Evolutionary conservation across 805 yeast species (phyloP).

Genomic region (Lipomyces starkeyi): DNA sequence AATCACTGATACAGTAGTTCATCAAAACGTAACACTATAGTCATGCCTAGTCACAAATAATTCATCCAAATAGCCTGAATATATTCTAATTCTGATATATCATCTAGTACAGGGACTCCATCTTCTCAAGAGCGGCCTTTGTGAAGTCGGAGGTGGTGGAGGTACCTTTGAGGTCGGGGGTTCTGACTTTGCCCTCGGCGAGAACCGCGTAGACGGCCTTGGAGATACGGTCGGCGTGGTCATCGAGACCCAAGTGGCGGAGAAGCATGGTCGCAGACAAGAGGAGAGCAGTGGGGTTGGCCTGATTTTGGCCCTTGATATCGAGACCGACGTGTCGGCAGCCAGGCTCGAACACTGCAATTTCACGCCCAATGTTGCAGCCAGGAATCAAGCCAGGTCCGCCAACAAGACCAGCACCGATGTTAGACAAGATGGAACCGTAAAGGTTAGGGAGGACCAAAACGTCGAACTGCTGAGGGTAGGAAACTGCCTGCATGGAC

Average conservation of each 20-base stretch:
- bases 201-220: constrained; percentile 88
- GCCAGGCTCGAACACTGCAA: constrained; percentile 98
- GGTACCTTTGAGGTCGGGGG: constrained; percentile 91
- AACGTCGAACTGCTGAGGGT: constrained; percentile 98
- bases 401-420: constrained; percentile 96
- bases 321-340: constrained; percentile 96
- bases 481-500: constrained; percentile 98
- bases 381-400: constrained; percentile 99
- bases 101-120: constrained; percentile 28
- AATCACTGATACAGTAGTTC: background rate
- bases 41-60: background rate
- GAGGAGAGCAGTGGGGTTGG: constrained; percentile 98
- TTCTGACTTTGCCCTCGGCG: constrained; percentile 83
- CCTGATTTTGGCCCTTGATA: constrained; percentile 90
- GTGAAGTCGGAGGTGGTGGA: constrained; percentile 94
- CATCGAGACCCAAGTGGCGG: constrained; percentile 91
- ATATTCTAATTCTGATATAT: background rate
- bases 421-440: constrained; percentile 96
- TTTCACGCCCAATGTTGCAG: constrained; percentile 96
- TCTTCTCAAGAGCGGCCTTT: constrained; percentile 68
- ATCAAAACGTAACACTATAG: background rate
- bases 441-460: constrained; percentile 97
- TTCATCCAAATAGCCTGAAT: background rate
- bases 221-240: constrained; percentile 83
- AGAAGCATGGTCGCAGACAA: constrained; percentile 88